phyloP scores from a whole-genome alignment of 805 yeast species.

The Ogataea methylovora region DNA sequence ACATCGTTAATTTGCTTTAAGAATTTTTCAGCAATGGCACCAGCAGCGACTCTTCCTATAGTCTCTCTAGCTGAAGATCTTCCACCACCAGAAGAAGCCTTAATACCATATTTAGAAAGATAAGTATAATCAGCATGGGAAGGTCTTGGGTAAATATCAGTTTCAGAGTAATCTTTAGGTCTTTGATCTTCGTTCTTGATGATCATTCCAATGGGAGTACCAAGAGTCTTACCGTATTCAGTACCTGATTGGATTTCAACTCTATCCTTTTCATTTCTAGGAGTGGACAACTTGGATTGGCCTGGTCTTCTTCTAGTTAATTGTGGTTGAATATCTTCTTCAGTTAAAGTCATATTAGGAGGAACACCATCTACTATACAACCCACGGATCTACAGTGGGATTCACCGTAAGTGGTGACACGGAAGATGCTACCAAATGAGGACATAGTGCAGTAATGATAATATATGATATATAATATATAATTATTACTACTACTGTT shows the following conservation, averaged over 20 bases:
- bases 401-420: slow-evolving; percentile 97
- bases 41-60: slow-evolving; percentile 98
- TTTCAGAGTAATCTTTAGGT: slow-evolving; percentile 92
- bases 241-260: slow-evolving; percentile 94
- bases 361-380: slow-evolving; percentile 98
- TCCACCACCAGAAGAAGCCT: slow-evolving; percentile 96
- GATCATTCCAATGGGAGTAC: slow-evolving; percentile 93
- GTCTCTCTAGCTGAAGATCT: slow-evolving; percentile 97
- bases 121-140: slow-evolving; percentile 97
- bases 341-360: slow-evolving; percentile 82
- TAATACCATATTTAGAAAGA: slow-evolving; percentile 80
- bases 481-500: too few species aligned
- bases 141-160: slow-evolving; percentile 94
- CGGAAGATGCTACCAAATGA: slow-evolving; percentile 57
- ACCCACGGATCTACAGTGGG: slow-evolving; percentile 96
- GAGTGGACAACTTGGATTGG: slow-evolving; percentile 86
- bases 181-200: slow-evolving; percentile 93
- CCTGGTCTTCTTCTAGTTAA: slow-evolving; percentile 97
- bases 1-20: slow-evolving; percentile 68
- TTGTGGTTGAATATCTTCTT: slow-evolving; percentile 91
- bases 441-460: too few species aligned
- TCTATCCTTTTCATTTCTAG: slow-evolving; percentile 90
- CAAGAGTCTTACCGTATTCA: slow-evolving; percentile 83
- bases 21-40: slow-evolving; percentile 95
- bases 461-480: too few species aligned